phyloP scores from a whole-genome alignment of 352 stramenopile species.

The Phytophthora boehmeriae region DNA sequence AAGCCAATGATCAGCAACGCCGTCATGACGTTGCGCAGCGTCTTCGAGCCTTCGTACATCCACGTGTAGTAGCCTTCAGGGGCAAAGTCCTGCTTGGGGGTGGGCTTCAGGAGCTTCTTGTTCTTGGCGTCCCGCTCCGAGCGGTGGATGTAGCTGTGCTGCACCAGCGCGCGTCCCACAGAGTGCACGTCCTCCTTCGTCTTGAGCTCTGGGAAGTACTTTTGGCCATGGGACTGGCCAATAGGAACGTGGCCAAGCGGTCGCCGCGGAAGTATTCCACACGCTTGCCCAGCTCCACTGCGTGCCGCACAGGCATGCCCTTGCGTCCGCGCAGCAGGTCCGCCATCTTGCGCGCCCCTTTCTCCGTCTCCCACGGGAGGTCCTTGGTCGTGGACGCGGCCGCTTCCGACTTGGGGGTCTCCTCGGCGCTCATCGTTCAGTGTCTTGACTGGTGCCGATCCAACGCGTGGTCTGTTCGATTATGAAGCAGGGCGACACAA shows the following conservation, averaged over 20 bases:
- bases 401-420: conserved; percentile 28
- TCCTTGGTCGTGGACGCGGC: conserved; percentile 36
- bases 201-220: conserved; percentile 83
- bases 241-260: conserved; percentile 84
- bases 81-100: conserved; percentile 91
- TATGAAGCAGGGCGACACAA: conserved; percentile 20
- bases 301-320: conserved; percentile 88
- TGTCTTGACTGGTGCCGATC: conserved; percentile 12
- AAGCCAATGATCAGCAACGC: conserved; percentile 97
- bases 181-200: conserved; percentile 81
- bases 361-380: conserved; percentile 76
- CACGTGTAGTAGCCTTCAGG: conserved; percentile 98
- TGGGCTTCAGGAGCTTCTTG: conserved; percentile 85
- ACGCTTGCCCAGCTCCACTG: conserved; percentile 91
- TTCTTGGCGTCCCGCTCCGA: conserved; percentile 88
- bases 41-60: conserved; percentile 99
- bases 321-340: conserved; percentile 85
- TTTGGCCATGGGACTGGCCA: conserved; percentile 79
- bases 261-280: conserved; percentile 93
- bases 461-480: conserved; percentile 38
- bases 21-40: conserved; percentile 97
- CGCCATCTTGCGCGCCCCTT: conserved; percentile 81
- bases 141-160: conserved; percentile 87
- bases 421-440: conserved; percentile 30
- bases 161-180: conserved; percentile 75